phyloP scores from a whole-genome alignment of 1,139 yeast genomes.

The Blastobotrys malaysiensis region DNA sequence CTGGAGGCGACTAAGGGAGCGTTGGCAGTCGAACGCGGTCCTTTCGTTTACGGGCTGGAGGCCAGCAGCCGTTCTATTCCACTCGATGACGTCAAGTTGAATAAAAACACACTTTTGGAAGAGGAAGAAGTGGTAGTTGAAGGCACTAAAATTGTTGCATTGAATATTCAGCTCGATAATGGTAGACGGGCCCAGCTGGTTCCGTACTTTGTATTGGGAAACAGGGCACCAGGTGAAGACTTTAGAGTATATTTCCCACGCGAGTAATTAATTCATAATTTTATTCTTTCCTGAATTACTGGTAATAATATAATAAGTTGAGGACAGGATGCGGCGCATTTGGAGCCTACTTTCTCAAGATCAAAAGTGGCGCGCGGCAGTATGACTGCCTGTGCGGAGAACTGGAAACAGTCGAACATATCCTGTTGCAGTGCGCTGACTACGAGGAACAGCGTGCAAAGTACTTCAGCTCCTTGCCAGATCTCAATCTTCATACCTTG shows the following conservation, averaged over 20 bases:
- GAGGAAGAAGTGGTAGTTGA: conserved; percentile 2
- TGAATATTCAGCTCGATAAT: background rate
- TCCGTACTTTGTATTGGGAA: conserved; percentile 9
- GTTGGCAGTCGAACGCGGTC: conserved; percentile 11
- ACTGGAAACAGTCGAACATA: too few relatives aligned
- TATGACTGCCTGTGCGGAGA: too few relatives aligned
- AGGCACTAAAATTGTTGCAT: conserved; percentile 2
- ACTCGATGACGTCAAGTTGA: background rate
- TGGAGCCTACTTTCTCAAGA: too few relatives aligned
- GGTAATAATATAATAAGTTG: too few relatives aligned
- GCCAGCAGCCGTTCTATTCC: conserved; percentile 2
- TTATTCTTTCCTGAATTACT: too few relatives aligned
- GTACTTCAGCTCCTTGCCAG: too few relatives aligned
- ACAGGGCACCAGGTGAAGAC: conserved; percentile 6
- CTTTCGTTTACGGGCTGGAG: conserved; percentile 10
- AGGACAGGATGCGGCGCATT: too few relatives aligned
- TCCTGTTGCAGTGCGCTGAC: too few relatives aligned
- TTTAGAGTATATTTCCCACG: conserved; percentile 2
- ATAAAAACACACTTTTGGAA: background rate
- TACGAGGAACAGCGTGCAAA: too few relatives aligned
- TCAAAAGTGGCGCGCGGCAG: too few relatives aligned
- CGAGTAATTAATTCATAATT: too few relatives aligned
- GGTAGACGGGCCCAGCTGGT: conserved; percentile 1
- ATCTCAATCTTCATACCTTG: too few relatives aligned
- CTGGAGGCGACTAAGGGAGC: conserved; percentile 5